Evolutionary conservation across 164 flowering plant genomes (phyloP), one percentile per base, ranked within the genome.

Genomic region (Cinnamomum micranthum): DNA sequence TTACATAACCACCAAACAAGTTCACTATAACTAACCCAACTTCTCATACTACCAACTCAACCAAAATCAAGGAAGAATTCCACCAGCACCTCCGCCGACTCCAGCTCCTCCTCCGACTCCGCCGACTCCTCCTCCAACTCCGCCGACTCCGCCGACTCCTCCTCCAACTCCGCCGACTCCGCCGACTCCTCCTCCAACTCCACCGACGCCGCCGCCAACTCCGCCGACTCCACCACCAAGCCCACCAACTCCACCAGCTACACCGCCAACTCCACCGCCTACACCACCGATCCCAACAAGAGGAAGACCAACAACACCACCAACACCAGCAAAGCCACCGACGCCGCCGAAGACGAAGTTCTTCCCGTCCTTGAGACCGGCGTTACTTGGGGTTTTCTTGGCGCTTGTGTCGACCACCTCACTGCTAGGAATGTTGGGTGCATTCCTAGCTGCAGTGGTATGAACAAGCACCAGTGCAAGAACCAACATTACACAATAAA

Each of bases 41-140:
- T 55, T 15, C 60, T 15, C 60, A 4, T 55, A 55, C 60, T 55
- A 15, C n/a, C 20, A 55, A 55, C 60, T 55, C n/a, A 23, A 24
- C 22, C 67, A 23, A 67, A 28, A 28, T 67, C 69, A 67, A 67
- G 69, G 69, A 28, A 67, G 41, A 31, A 67, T 67, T 9, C 74
- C 66, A 52, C 73, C 73, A 7, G 24, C 64, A 55, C 59, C 59
- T 3, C 59, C 59, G 19, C 64, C 73, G n/a, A 47, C 64, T 11
- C 65, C 66, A n/a, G n/a, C n/a, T n/a, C n/a, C n/a, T n/a, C n/a
- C n/a, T 6, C 74, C 74, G 50, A 72, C 52, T 11, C 74, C 74
- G 7, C 74, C 74, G 1, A 1, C 74, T 27, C 27, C 67, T 6
- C 67, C 74, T 31, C 67, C 67, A 25, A 62, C 59, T 1, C n/a